phyloP scores from a whole-genome alignment of 148 eudicot genomes.

The Hydrangea macrophylla region DNA sequence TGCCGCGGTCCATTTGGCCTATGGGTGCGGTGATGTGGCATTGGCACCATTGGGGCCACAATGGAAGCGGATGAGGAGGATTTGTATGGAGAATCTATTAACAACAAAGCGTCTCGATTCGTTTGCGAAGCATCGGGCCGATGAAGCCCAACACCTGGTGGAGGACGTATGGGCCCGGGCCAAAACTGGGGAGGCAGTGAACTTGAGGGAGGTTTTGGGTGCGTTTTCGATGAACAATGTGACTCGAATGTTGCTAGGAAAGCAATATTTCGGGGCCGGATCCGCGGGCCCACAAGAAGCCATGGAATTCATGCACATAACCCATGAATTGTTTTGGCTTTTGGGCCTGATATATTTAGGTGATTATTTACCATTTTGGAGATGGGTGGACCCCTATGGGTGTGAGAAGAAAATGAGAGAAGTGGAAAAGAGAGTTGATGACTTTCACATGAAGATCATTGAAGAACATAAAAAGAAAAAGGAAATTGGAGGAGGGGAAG shows the following conservation, averaged over 20 bases:
- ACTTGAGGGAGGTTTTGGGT: slow-evolving; percentile 80
- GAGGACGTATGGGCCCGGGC: slow-evolving; percentile 57
- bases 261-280: slow-evolving; percentile 77
- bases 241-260: slow-evolving; percentile 92
- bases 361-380: slow-evolving; percentile 93
- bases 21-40: slow-evolving; percentile 84
- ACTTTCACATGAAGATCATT: slow-evolving; percentile 68
- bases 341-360: slow-evolving; percentile 89
- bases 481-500: slow-evolving; percentile 19
- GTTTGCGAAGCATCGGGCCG: slow-evolving; percentile 54
- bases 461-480: slow-evolving; percentile 61
- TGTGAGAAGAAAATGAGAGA: slow-evolving; percentile 92
- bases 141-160: slow-evolving; percentile 79
- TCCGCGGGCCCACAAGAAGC: slow-evolving; percentile 81
- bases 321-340: slow-evolving; percentile 84
- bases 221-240: slow-evolving; percentile 97
- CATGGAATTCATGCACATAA: slow-evolving; percentile 85
- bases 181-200: slow-evolving; percentile 35
- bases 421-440: slow-evolving; percentile 90
- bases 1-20: slow-evolving; percentile 79
- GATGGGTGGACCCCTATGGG: slow-evolving; percentile 86
- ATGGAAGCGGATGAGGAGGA: slow-evolving; percentile 89
- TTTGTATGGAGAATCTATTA: slow-evolving; percentile 87
- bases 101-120: slow-evolving; percentile 82
- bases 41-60: slow-evolving; percentile 91